These are phyloP conservation scores for Lanzia echinophila DNA, from an alignment of 2,329 filamentous ascomycete species.

Conservation along the genomic window DNA sequence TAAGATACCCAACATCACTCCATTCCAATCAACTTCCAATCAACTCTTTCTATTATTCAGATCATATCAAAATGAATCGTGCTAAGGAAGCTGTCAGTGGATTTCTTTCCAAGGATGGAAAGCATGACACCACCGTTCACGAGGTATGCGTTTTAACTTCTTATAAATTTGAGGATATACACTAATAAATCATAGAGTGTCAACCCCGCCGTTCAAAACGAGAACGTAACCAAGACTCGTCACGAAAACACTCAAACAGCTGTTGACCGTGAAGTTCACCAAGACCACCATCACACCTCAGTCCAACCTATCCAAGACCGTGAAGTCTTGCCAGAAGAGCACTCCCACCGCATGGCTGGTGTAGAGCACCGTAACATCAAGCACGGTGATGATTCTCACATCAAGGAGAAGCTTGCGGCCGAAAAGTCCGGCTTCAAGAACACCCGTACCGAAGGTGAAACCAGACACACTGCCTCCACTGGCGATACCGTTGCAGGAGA, in stretches of 20 bases:
- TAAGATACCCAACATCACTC: no score
- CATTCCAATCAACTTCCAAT: no score
- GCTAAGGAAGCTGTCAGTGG: constrained; percentile 55
- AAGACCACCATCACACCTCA: constrained; percentile 65
- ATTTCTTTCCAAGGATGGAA: constrained; percentile 55
- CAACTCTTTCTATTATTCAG: no score
- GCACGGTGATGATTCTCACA: constrained; percentile 48
- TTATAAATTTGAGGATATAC: background rate
- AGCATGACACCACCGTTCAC: constrained; percentile 65
- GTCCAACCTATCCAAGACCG: constrained; percentile 56
- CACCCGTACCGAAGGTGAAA: constrained; percentile 39
- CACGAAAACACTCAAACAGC: constrained; percentile 58
- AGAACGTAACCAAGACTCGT: constrained; percentile 51
- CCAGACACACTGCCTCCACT: constrained; percentile 41
- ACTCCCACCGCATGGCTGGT: constrained; percentile 50
- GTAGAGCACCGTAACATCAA: constrained; percentile 56
- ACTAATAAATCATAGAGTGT: constrained; percentile 31
- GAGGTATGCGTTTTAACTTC: constrained; percentile 34
- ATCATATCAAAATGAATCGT: constrained; percentile 49
- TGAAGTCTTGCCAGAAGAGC: constrained; percentile 53
- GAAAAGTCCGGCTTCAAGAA: constrained; percentile 51
- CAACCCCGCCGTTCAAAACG: constrained; percentile 52
- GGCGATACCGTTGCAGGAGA: constrained; percentile 49
- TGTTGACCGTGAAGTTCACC: constrained; percentile 62
- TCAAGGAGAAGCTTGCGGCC: constrained; percentile 40